Evolutionary conservation across 2,329 filamentous ascomycete genomes (phyloP).

Genomic region (Phoma sp.): DNA sequence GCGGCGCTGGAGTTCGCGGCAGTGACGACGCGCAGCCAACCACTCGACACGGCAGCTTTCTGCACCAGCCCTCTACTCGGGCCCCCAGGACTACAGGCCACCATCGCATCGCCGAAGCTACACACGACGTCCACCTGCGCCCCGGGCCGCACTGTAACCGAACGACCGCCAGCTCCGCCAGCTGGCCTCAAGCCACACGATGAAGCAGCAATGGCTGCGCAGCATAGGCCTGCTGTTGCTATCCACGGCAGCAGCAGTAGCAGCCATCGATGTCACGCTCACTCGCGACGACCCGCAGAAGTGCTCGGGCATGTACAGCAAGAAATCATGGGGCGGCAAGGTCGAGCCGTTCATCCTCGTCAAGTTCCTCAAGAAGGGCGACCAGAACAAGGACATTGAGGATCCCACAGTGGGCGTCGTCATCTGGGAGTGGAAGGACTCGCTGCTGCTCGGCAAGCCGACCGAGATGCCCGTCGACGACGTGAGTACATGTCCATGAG

Average conservation of each 20-base stretch:
- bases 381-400: constrained; percentile 62
- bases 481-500: constrained; percentile 23
- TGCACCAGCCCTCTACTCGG: constrained; percentile 12
- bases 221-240: constrained; percentile 44
- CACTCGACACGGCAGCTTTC: constrained; percentile 19
- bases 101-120: too few relatives aligned
- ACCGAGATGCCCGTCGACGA: constrained; percentile 38
- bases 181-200: constrained; percentile 39
- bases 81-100: too few relatives aligned
- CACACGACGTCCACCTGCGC: background rate
- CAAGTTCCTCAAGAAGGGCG: constrained; percentile 70
- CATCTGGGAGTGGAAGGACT: constrained; percentile 94
- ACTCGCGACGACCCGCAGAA: constrained; percentile 73
- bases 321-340: constrained; percentile 83
- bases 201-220: constrained; percentile 37
- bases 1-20: constrained; percentile 9
- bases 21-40: constrained; percentile 35
- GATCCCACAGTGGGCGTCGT: constrained; percentile 84
- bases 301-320: constrained; percentile 95
- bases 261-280: constrained; percentile 48
- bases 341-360: constrained; percentile 89
- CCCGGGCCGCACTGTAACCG: background rate
- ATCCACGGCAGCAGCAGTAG: constrained; percentile 41
- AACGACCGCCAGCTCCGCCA: constrained; percentile 31
- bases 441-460: constrained; percentile 75